Percentiles rank a stretch among this genome's conserved stretches.
Evolutionary conservation across 2,329 filamentous ascomycete species (phyloP).

Genomic region (Aspergillus ruber): DNA sequence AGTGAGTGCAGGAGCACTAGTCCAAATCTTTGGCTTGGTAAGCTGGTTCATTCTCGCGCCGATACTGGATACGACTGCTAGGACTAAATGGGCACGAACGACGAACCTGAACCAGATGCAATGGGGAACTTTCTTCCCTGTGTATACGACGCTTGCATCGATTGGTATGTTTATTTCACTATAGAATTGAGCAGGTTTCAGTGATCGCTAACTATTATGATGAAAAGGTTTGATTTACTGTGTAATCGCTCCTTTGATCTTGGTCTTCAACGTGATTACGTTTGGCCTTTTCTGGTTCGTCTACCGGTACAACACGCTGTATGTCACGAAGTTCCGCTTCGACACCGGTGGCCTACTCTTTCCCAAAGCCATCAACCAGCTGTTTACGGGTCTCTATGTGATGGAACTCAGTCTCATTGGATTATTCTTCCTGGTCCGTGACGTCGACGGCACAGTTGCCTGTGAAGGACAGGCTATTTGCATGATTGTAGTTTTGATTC

Average conservation of each 20-base stretch:
- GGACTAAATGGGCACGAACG: slow-evolving; percentile 79
- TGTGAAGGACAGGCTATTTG: slow-evolving; percentile 72
- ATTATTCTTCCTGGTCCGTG: slow-evolving; percentile 71
- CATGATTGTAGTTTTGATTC: slow-evolving; percentile 68
- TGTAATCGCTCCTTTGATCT: slow-evolving; percentile 81
- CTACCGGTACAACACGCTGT: slow-evolving; percentile 94
- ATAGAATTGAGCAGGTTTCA: not conserved
- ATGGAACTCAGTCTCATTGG: slow-evolving; percentile 89
- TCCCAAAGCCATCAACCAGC: slow-evolving; percentile 86
- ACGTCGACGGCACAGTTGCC: slow-evolving; percentile 47
- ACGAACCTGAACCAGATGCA: slow-evolving; percentile 68
- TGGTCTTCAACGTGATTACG: slow-evolving; percentile 87
- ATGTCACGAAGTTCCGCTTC: slow-evolving; percentile 79
- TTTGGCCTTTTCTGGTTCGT: slow-evolving; percentile 90
- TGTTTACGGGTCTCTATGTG: slow-evolving; percentile 89
- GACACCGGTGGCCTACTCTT: slow-evolving; percentile 93
- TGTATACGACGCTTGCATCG: slow-evolving; percentile 94
- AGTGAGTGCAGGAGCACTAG: slow-evolving; percentile 78
- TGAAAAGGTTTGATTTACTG: slow-evolving; percentile 66
- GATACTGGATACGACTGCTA: slow-evolving; percentile 72
- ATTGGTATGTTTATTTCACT: slow-evolving; percentile 55
- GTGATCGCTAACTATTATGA: slow-evolving; percentile 3
- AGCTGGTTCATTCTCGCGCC: slow-evolving; percentile 77
- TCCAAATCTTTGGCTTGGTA: slow-evolving; percentile 73
- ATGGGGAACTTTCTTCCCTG: slow-evolving; percentile 92